Evolutionary conservation across 495 filamentous ascomycete species (phyloP).

Genomic region (Lophium mytilinum): DNA sequence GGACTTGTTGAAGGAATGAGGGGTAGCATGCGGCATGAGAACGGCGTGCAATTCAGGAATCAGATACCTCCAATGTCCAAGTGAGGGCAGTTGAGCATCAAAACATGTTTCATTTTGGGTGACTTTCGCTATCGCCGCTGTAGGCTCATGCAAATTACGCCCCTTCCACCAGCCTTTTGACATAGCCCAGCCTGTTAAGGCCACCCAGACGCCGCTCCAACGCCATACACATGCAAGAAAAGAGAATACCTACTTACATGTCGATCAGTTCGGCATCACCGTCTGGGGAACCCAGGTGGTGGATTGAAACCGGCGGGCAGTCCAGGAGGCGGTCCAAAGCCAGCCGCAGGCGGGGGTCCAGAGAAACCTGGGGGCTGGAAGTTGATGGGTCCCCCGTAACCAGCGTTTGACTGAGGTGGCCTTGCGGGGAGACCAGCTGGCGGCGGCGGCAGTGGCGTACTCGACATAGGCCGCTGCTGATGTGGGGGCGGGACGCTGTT

Average conservation of each 20-base stretch:
- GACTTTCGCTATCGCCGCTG: no score
- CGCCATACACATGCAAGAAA: no score
- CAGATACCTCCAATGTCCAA: no score
- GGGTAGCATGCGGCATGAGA: no score
- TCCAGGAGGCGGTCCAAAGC: slow-evolving; percentile 11
- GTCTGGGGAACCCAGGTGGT: slow-evolving; percentile 6
- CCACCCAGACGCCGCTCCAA: no score
- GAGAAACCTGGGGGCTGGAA: slow-evolving; percentile 45
- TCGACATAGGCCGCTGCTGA: slow-evolving; percentile 12
- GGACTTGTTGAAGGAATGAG: background rate
- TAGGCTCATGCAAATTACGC: no score
- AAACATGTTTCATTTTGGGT: no score
- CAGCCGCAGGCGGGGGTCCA: slow-evolving; percentile 40
- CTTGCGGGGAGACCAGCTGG: slow-evolving; percentile 72
- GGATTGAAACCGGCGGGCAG: background rate
- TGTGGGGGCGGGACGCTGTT: slow-evolving; percentile 30
- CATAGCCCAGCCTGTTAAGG: no score
- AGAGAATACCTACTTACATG: no score
- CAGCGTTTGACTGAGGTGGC: slow-evolving; percentile 68
- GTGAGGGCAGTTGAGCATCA: no score
- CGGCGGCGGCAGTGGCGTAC: slow-evolving; percentile 43
- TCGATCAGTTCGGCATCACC: background rate
- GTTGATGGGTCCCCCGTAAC: slow-evolving; percentile 67
- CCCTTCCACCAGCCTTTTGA: no score
- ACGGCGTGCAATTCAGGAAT: no score